Percentiles rank a stretch among this genome's conserved stretches.
phyloP scores from a whole-genome alignment of 345 rosid species.

The Microthlaspi erraticum region DNA sequence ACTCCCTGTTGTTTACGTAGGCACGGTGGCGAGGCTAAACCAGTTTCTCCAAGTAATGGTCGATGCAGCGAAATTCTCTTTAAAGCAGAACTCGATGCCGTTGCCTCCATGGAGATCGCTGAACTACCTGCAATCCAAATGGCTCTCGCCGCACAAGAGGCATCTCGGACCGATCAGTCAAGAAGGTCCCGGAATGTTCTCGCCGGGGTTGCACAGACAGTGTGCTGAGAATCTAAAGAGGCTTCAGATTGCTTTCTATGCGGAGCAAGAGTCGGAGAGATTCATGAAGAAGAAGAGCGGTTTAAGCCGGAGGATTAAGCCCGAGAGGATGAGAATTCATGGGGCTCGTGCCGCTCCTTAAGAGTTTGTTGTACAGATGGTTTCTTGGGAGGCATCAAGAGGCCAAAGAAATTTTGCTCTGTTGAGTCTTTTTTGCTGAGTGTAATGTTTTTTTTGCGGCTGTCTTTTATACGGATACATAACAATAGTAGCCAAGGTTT shows the following conservation, averaged over 20 bases:
- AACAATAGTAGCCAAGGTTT: slow-evolving; percentile 14
- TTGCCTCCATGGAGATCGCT: slow-evolving; percentile 98
- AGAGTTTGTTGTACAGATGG: slow-evolving; percentile 39
- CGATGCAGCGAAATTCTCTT: slow-evolving; percentile 78
- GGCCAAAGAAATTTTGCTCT: slow-evolving; percentile 43
- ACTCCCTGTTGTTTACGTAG: slow-evolving; percentile 81
- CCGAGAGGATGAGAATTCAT: slow-evolving; percentile 47
- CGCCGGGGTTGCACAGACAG: slow-evolving; percentile 51
- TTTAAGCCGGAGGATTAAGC: slow-evolving; percentile 57
- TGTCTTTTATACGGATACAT: not conserved
- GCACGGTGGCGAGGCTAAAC: slow-evolving; percentile 62
- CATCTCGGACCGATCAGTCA: slow-evolving; percentile 51
- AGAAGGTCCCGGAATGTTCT: slow-evolving; percentile 35
- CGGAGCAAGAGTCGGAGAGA: slow-evolving; percentile 61
- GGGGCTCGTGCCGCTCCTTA: slow-evolving; percentile 28
- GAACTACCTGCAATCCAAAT: slow-evolving; percentile 81
- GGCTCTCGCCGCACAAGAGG: slow-evolving; percentile 74
- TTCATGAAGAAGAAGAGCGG: slow-evolving; percentile 48
- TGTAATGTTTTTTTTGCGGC: slow-evolving; percentile 40
- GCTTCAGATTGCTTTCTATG: slow-evolving; percentile 64
- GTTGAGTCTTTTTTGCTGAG: slow-evolving; percentile 27
- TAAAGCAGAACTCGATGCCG: slow-evolving; percentile 94
- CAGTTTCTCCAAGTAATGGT: slow-evolving; percentile 89
- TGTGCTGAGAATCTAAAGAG: slow-evolving; percentile 71
- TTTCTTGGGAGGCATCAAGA: slow-evolving; percentile 28